These are phyloP conservation scores for Fraxinus americana DNA, from an alignment of 257 asterid genomes.

Conservation along the genomic window DNA sequence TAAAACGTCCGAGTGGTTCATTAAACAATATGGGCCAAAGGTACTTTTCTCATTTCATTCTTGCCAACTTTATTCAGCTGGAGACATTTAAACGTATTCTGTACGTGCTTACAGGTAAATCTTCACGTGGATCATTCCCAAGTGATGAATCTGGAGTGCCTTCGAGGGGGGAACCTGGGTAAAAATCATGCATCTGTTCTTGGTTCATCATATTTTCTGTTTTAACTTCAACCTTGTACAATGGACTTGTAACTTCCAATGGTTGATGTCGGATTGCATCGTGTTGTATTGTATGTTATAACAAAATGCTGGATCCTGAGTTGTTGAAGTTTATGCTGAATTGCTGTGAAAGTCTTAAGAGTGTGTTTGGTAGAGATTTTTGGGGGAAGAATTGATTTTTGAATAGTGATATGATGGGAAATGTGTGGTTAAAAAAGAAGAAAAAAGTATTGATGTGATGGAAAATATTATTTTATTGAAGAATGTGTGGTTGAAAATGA, in stretches of 20 bases:
- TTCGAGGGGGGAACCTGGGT: conserved; percentile 83
- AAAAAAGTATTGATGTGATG: too few species aligned
- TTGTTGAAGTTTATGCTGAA: not conserved
- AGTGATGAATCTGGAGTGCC: conserved; percentile 92
- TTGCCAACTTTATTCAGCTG: not conserved
- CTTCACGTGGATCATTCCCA: conserved; percentile 91
- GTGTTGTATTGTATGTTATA: conserved; percentile 6
- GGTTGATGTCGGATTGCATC: not conserved
- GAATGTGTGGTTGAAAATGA: too few species aligned
- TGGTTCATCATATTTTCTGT: conserved; percentile 62
- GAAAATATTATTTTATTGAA: too few species aligned
- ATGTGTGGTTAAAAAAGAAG: too few species aligned
- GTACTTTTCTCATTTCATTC: conserved; percentile 34
- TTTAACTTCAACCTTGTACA: conserved; percentile 26
- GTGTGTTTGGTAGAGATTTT: too few species aligned
- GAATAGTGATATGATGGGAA: too few species aligned
- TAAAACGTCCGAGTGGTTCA: conserved; percentile 83
- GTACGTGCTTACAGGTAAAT: conserved; percentile 60
- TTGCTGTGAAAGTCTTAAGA: not conserved
- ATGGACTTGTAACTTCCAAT: not conserved
- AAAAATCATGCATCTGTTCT: conserved; percentile 74
- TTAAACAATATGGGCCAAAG: conserved; percentile 85
- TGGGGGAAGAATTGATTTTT: too few species aligned
- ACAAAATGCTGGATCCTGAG: not conserved
- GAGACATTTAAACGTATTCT: conserved; percentile 11